Conservation (phyloP, 257 asterid species). For the Primulina tabacum region DNA sequence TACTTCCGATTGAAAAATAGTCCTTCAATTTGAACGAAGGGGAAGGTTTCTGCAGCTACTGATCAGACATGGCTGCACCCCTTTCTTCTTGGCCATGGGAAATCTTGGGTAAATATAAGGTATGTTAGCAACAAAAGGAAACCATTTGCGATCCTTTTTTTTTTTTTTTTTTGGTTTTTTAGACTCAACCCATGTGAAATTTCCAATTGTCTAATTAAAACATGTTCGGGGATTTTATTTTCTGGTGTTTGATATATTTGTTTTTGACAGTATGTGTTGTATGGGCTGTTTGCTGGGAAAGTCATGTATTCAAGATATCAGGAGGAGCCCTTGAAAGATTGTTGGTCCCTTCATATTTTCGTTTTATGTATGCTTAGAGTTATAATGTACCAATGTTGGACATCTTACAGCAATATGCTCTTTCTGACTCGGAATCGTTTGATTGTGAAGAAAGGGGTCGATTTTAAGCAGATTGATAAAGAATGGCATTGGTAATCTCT, state of each 20-base stretch:
- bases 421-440: slow-evolving; percentile 65
- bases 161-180: background rate
- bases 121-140: slow-evolving; percentile 15
- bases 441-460: slow-evolving; percentile 64
- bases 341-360: slow-evolving; percentile 62
- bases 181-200: background rate
- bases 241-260: background rate
- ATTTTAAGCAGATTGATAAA: slow-evolving; percentile 72
- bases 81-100: slow-evolving; percentile 81
- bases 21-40: background rate
- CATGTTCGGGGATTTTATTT: background rate
- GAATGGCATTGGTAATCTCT: slow-evolving; percentile 76
- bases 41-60: slow-evolving; percentile 4
- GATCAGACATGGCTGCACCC: slow-evolving; percentile 46
- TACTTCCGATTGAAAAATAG: background rate
- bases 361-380: slow-evolving; percentile 52
- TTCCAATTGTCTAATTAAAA: background rate
- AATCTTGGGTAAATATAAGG: slow-evolving; percentile 64
- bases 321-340: slow-evolving; percentile 34
- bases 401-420: slow-evolving; percentile 54
- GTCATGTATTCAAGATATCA: slow-evolving; percentile 46
- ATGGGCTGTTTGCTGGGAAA: slow-evolving; percentile 62
- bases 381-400: slow-evolving; percentile 6
- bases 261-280: slow-evolving; percentile 46
- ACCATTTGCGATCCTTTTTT: background rate